These are phyloP conservation scores for Themeda triandra DNA, from an alignment of 176 grass and related monocot genomes.

Conservation along the genomic window DNA sequence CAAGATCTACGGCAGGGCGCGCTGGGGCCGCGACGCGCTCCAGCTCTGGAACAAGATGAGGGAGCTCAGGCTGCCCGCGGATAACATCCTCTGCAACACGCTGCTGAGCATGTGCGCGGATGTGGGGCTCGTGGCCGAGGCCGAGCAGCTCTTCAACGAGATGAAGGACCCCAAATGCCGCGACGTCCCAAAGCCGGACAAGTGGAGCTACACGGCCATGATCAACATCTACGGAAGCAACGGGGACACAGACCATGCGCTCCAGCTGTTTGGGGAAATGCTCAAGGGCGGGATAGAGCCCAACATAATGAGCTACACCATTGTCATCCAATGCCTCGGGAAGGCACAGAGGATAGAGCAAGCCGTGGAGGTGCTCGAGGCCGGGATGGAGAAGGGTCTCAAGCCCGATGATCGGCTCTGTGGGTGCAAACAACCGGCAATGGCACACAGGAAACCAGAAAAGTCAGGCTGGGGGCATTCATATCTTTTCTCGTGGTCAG, in stretches of 20 bases:
- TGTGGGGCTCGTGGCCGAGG: constrained; percentile 65
- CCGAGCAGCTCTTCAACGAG: constrained; percentile 76
- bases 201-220: constrained; percentile 90
- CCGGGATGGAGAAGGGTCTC: constrained; percentile 40
- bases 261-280: constrained; percentile 80
- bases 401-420: constrained; percentile 70
- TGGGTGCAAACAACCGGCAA: no score
- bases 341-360: constrained; percentile 57
- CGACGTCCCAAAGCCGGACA: constrained; percentile 51
- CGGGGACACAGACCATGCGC: constrained; percentile 53
- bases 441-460: no score
- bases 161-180: constrained; percentile 46
- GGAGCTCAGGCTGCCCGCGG: constrained; percentile 55
- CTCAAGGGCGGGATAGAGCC: constrained; percentile 39
- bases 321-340: constrained; percentile 81
- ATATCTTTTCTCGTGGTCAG: no score
- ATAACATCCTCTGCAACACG: constrained; percentile 90
- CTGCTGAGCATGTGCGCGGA: constrained; percentile 92
- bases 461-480: no score
- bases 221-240: constrained; percentile 80
- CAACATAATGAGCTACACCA: constrained; percentile 89
- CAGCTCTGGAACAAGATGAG: constrained; percentile 72
- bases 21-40: constrained; percentile 72
- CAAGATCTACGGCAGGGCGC: constrained; percentile 81
- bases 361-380: constrained; percentile 53